Evolutionary conservation across 441 rosid genomes (phyloP).

Genomic region (Gossypium laxum): DNA sequence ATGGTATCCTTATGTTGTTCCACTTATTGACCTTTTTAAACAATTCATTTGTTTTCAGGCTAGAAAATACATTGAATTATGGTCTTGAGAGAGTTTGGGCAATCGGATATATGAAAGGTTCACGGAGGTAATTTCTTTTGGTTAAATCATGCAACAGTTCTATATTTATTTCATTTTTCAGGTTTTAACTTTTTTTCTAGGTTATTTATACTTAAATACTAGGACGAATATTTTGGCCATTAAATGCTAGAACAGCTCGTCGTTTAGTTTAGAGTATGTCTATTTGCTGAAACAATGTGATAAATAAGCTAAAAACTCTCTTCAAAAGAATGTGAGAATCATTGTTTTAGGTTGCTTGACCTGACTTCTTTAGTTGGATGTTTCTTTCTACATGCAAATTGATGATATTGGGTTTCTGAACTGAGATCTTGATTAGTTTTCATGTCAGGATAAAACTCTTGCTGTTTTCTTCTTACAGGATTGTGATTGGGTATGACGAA

Average conservation of each 20-base stretch:
- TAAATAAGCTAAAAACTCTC: background rate
- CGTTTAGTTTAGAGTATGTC: background rate
- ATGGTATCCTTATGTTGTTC: background rate
- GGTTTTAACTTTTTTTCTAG: background rate
- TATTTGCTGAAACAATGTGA: background rate
- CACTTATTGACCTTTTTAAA: background rate
- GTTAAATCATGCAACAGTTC: background rate
- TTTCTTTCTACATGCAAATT: background rate
- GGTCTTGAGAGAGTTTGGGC: conserved; percentile 95
- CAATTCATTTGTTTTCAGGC: conserved; percentile 38
- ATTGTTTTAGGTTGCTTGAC: background rate
- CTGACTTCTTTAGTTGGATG: background rate
- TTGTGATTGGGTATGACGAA: conserved; percentile 95
- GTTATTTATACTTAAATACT: background rate
- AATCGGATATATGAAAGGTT: conserved; percentile 64
- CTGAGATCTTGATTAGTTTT: background rate
- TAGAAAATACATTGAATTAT: conserved; percentile 88
- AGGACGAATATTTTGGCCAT: background rate
- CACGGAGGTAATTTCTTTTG: conserved; percentile 49
- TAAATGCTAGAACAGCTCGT: background rate
- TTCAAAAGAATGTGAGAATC: background rate
- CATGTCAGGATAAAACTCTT: background rate
- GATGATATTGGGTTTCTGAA: background rate
- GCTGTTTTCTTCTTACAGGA: conserved; percentile 30
- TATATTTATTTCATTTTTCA: no score